These are phyloP conservation scores for Hemileccinum impolitum DNA, from an alignment of 768 basidiomycete genomes.

Conservation along the genomic window DNA sequence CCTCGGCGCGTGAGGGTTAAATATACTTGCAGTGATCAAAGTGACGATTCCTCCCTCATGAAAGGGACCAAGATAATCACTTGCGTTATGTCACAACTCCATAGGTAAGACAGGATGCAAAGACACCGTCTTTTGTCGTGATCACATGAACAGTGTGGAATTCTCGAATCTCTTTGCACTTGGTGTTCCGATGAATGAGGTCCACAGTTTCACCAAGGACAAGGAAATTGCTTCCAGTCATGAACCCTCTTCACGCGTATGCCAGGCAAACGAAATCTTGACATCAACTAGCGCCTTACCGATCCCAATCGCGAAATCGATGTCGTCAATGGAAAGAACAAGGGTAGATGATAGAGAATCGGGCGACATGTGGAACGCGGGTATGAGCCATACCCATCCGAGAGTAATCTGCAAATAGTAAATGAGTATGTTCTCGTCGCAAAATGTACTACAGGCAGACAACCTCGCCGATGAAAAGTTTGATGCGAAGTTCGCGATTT, in stretches of 20 bases:
- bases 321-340: conserved; percentile 53
- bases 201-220: neutral
- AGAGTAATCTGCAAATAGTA: conserved; percentile 54
- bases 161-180: neutral
- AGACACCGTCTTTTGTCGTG: too few relatives aligned
- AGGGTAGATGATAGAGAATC: conserved; percentile 38
- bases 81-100: neutral
- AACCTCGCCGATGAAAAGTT: conserved; percentile 72
- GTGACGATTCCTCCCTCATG: too few relatives aligned
- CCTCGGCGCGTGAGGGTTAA: too few relatives aligned
- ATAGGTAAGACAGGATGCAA: too few relatives aligned
- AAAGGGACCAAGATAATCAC: too few relatives aligned
- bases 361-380: conserved; percentile 73
- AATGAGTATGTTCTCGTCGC: neutral
- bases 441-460: conserved; percentile 6
- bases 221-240: neutral
- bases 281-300: conserved; percentile 67
- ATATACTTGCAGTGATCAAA: too few relatives aligned
- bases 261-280: conserved; percentile 58
- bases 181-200: neutral
- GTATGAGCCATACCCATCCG: conserved; percentile 87
- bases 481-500: conserved; percentile 63
- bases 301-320: conserved; percentile 77
- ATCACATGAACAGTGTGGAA: neutral
- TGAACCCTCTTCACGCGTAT: conserved; percentile 4